Conservation (phyloP, 768 basidiomycete species). For the Megacollybia marginata region DNA sequence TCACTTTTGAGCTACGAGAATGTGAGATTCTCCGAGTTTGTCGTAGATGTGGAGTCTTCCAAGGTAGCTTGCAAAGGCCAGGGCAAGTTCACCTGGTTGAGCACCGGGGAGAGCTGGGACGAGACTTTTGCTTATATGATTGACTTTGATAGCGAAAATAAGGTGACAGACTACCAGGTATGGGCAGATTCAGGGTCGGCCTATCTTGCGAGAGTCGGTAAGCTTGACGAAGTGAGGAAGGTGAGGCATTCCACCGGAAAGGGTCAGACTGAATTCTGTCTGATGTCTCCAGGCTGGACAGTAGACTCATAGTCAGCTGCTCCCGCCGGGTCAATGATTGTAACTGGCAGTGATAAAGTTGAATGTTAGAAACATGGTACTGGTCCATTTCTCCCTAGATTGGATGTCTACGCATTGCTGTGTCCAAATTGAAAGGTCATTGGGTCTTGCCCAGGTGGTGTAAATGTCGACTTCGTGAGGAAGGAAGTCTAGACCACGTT, state of each 20-base stretch:
- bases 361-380: too few species aligned
- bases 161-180: conserved; percentile 53
- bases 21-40: conserved; percentile 47
- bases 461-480: too few species aligned
- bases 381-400: too few species aligned
- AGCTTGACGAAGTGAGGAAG: conserved; percentile 23
- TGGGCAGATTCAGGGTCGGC: conserved; percentile 66
- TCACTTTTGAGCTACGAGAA: conserved; percentile 40
- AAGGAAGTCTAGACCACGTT: too few species aligned
- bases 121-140: conserved; percentile 55
- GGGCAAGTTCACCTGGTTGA: conserved; percentile 50
- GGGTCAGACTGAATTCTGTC: too few species aligned
- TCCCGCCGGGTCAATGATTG: too few species aligned
- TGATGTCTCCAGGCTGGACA: too few species aligned
- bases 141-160: conserved; percentile 50
- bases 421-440: too few species aligned
- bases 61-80: conserved; percentile 50
- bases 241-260: conserved; percentile 3
- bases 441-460: too few species aligned
- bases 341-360: too few species aligned
- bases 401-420: too few species aligned
- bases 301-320: too few species aligned
- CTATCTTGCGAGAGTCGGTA: conserved; percentile 50
- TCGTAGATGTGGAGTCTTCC: conserved; percentile 40
- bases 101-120: conserved; percentile 47